phyloP scores from a whole-genome alignment of 495 filamentous ascomycete species.

The Bacidia rubella region DNA sequence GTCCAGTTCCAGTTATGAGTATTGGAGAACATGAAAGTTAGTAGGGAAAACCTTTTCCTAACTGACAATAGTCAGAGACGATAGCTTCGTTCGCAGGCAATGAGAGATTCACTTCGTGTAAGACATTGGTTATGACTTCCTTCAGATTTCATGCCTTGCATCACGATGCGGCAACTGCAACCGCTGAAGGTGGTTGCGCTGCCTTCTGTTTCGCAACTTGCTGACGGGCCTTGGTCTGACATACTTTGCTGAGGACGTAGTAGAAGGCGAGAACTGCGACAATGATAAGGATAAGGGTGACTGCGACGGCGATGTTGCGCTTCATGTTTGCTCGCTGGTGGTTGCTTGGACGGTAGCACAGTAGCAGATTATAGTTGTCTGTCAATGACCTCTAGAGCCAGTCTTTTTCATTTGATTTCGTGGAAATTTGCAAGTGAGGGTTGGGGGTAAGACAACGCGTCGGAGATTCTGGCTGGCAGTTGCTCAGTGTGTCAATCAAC shows the following conservation, averaged over 20 bases:
- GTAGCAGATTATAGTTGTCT: neutral
- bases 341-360: neutral
- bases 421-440: neutral
- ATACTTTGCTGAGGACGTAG: neutral
- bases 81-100: too few relatives aligned
- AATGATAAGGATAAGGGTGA: conserved; percentile 4
- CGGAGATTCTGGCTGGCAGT: too few relatives aligned
- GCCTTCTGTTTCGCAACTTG: conserved; percentile 1
- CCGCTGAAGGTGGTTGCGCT: neutral
- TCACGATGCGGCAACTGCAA: neutral
- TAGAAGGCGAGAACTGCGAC: conserved; percentile 4
- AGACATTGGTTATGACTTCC: neutral
- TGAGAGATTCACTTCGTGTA: too few relatives aligned
- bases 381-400: neutral
- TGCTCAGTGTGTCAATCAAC: too few relatives aligned
- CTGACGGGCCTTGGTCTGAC: neutral
- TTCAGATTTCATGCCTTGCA: neutral
- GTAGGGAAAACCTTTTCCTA: too few relatives aligned
- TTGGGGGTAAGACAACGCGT: neutral
- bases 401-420: neutral
- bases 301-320: neutral
- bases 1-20: too few relatives aligned
- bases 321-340: conserved; percentile 12
- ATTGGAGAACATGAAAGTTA: too few relatives aligned
- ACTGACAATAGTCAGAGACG: too few relatives aligned